Conservation (phyloP, 441 rosid species). For the Kokia cookei region DNA sequence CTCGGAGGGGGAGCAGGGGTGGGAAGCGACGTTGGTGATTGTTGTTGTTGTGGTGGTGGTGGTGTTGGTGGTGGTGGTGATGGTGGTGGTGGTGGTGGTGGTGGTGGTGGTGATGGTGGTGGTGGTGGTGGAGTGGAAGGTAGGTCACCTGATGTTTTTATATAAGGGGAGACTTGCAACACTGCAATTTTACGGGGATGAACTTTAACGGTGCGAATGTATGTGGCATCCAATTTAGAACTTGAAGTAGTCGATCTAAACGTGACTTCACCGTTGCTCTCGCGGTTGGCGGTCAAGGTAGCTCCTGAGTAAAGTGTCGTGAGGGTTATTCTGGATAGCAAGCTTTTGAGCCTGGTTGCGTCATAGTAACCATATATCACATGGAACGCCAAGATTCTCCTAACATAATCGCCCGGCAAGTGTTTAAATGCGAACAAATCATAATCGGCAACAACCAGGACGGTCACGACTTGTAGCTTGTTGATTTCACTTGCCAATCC, state of each 20-base stretch:
- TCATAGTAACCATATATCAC: neutral
- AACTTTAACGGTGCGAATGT: constrained; percentile 6
- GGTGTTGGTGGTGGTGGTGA: constrained; percentile 2
- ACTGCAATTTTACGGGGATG: constrained; percentile 15
- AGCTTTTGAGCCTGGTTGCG: neutral
- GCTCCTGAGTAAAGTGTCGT: constrained; percentile 24
- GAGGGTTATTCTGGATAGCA: neutral
- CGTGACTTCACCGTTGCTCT: neutral
- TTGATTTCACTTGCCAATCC: neutral
- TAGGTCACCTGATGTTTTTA: neutral
- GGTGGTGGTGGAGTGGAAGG: constrained; percentile 4
- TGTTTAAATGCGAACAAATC: neutral
- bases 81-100: neutral
- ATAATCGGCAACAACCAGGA: neutral
- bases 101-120: neutral
- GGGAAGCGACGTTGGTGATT: neutral
- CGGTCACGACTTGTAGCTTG: neutral
- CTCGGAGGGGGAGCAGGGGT: neutral
- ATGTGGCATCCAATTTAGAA: neutral
- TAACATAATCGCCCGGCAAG: neutral
- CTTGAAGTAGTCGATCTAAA: constrained; percentile 20
- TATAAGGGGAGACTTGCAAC: constrained; percentile 18
- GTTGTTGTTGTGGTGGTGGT: neutral
- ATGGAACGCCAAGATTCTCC: neutral
- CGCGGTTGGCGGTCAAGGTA: constrained; percentile 14